These are phyloP conservation scores for Strobilomyces confusus DNA, from an alignment of 768 basidiomycete species.

Conservation along the genomic window DNA sequence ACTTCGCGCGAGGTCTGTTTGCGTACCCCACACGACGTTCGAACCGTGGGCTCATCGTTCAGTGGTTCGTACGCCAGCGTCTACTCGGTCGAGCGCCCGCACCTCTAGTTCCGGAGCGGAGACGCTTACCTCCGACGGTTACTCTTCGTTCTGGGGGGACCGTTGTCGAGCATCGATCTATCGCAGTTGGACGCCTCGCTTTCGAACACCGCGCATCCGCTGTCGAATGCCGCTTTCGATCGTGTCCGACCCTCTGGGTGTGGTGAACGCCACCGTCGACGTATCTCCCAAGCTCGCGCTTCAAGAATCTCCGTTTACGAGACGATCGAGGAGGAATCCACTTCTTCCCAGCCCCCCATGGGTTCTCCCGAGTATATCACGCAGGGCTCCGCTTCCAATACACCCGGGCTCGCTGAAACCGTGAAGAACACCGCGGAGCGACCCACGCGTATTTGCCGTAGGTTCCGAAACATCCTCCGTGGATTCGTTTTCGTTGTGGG, in stretches of 20 bases:
- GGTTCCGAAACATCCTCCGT: conserved; percentile 51
- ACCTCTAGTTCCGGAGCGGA: conserved; percentile 65
- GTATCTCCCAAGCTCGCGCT: conserved; percentile 58
- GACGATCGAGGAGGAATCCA: conserved; percentile 71
- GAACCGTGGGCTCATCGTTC: conserved; percentile 1
- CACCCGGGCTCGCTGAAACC: conserved; percentile 12
- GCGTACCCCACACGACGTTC: conserved; percentile 22
- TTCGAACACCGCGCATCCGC: conserved; percentile 50
- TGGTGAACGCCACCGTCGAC: conserved; percentile 72
- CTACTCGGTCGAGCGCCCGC: conserved; percentile 67
- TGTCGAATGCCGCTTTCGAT: conserved; percentile 40
- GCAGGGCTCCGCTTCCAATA: conserved; percentile 33
- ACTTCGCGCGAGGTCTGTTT: conserved; percentile 61
- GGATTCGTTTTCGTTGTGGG: conserved; percentile 49
- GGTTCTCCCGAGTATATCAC: conserved; percentile 22
- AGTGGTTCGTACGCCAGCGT: conserved; percentile 51
- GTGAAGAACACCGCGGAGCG: conserved; percentile 27
- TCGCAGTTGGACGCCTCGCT: conserved; percentile 55
- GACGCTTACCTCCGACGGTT: conserved; percentile 66
- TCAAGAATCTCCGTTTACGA: conserved; percentile 73
- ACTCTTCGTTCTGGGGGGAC: conserved; percentile 61
- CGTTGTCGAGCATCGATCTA: conserved; percentile 75
- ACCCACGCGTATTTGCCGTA: conserved; percentile 49
- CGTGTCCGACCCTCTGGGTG: conserved; percentile 41
- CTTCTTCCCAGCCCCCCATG: conserved; percentile 28